A percentile compares a stretch with the other conserved stretches of the same genome.
These are phyloP conservation scores for Ulota crispa DNA, from an alignment of 225 moss, liverwort and hornwort genomes.

Conservation along the genomic window DNA sequence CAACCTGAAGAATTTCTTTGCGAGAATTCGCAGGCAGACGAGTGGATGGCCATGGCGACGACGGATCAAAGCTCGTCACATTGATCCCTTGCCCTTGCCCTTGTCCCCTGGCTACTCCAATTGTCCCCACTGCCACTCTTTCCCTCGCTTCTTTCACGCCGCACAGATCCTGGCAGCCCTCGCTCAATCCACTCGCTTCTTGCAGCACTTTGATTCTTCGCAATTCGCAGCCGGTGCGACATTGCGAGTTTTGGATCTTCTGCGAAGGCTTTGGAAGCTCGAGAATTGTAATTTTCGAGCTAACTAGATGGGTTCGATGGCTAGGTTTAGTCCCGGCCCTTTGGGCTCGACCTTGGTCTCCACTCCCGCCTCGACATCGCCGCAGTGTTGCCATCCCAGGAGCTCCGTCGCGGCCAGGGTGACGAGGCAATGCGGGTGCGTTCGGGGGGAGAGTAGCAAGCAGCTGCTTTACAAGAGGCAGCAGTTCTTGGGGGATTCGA, in stretches of 20 bases:
- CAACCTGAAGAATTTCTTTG: background rate
- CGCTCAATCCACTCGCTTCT: background rate
- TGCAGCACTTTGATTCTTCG: background rate
- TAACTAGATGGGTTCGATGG: conserved; percentile 18
- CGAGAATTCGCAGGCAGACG: conserved; percentile 2
- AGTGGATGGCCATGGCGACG: conserved; percentile 8
- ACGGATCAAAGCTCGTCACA: background rate
- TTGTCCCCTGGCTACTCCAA: background rate
- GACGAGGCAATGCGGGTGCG: conserved; percentile 27
- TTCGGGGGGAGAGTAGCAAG: conserved; percentile 14
- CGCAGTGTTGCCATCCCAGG: conserved; percentile 18
- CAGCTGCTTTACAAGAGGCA: background rate
- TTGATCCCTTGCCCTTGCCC: background rate
- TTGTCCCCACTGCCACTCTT: background rate
- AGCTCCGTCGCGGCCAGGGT: conserved; percentile 17
- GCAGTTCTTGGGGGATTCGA: conserved; percentile 28
- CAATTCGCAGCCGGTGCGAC: background rate
- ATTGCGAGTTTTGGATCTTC: background rate
- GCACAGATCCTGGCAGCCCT: background rate
- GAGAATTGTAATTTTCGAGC: background rate
- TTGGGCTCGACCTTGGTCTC: conserved; percentile 8
- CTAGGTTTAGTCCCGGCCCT: conserved; percentile 17
- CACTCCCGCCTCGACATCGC: background rate
- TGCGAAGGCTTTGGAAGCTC: background rate
- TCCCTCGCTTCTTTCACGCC: background rate